phyloP scores from a whole-genome alignment of 176 grass and related monocot genomes.

The Pontederia paniculata region DNA sequence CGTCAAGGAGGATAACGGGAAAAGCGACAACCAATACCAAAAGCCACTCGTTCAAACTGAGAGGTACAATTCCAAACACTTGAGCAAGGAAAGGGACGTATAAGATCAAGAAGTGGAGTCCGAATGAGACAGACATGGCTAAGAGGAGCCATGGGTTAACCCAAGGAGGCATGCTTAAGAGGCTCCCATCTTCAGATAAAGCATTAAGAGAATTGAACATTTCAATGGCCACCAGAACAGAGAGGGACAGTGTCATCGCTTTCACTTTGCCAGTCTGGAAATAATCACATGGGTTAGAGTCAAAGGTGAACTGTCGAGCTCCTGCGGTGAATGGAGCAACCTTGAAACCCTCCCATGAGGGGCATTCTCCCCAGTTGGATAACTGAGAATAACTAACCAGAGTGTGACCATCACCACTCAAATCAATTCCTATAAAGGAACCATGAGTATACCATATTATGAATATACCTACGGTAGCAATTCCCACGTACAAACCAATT shows the following conservation, averaged over 20 bases:
- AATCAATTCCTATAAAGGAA: conserved; percentile 96
- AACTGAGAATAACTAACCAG: conserved; percentile 85
- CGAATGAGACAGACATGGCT: conserved; percentile 75
- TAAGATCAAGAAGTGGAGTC: conserved; percentile 85
- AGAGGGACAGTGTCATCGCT: conserved; percentile 72
- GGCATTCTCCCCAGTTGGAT: conserved; percentile 83
- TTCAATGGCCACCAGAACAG: conserved; percentile 84
- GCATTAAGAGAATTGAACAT: conserved; percentile 99
- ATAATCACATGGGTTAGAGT: conserved; percentile 73
- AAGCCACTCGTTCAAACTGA: conserved; percentile 88
- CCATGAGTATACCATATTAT: conserved; percentile 95
- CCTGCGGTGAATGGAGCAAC: conserved; percentile 72
- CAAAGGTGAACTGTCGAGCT: conserved; percentile 53
- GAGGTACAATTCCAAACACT: conserved; percentile 80
- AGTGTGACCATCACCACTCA: conserved; percentile 74
- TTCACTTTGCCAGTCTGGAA: conserved; percentile 91
- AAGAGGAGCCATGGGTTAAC: conserved; percentile 85
- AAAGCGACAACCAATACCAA: conserved; percentile 71
- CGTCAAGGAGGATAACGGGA: conserved; percentile 70
- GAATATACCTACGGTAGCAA: conserved; percentile 90
- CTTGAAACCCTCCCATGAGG: conserved; percentile 66
- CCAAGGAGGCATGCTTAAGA: conserved; percentile 87
- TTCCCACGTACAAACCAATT: conserved; percentile 62
- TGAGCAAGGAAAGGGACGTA: conserved; percentile 66
- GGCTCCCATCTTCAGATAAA: conserved; percentile 79